Evolutionary conservation across 352 stramenopile species (phyloP), one percentile per base, ranked within the genome.

Genomic region (Phytophthora pini): DNA sequence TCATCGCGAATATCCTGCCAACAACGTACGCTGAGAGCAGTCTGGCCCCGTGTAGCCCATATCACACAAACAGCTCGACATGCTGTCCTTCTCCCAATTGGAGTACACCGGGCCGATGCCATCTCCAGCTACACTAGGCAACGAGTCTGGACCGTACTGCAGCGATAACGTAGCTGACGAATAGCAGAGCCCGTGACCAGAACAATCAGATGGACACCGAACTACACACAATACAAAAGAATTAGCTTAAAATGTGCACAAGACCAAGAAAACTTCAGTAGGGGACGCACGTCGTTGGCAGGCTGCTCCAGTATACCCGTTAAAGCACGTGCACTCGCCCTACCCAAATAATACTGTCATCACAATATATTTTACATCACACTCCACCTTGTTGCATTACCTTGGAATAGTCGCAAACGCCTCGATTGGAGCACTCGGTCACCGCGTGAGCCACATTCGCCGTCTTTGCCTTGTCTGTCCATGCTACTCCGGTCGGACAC

Each of bases 21-120:
- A 32, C 1, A 48, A 70, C 83, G 56, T 70, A 92, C 86, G 59
- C 24, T 81, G 78, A n/a, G 86, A 91, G 62, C 90, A 97, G 46
- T 97, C 90, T 2, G 88, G 80, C 7, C 89, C 89, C 0, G 76
- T 84, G 67, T 88, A 97, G 5, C 90, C 89, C 50, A 72, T 79
- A 65, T 97, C 90, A 56, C 90, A 97, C 51, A 90, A 76, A 60
- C 90, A 97, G 6, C 71, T 68, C 4, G 78, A 87, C 56, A 94
- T 82, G 55, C 74, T 87, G 56, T 93, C 70, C 27, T 84, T 92
- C 53, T 97, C 89, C 89, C 89, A 97, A 68, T 97, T 97, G 0
- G 73, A 73, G 58, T 97, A 97, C 32, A 60, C 65, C 3, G 75
- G 82, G 1, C 80, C 86, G 11, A 81, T 38, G 4, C 82, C 84